Evolutionary conservation across 78 protist species (phyloP).

Genomic region (Dictyostelium citrinum): DNA sequence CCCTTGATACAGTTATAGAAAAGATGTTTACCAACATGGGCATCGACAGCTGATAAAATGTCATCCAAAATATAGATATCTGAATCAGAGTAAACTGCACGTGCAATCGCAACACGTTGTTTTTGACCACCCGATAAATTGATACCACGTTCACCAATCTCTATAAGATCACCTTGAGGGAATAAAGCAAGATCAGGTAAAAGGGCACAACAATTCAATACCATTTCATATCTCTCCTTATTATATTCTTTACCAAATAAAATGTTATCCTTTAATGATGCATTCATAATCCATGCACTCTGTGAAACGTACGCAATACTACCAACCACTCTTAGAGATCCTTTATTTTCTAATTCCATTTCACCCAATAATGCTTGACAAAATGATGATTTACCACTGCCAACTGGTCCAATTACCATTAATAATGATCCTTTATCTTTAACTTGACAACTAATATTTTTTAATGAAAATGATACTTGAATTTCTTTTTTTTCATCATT

Average conservation of each 20-base stretch:
- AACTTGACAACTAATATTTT: not conserved
- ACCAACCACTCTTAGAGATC: constrained; percentile 33
- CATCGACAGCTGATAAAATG: constrained; percentile 94
- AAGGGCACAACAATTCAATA: constrained; percentile 85
- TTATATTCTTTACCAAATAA: constrained; percentile 83
- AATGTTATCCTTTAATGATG: constrained; percentile 92
- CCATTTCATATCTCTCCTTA: constrained; percentile 33
- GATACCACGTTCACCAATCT: constrained; percentile 97
- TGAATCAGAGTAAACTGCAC: constrained; percentile 86
- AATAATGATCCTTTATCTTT: constrained; percentile 31
- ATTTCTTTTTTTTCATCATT: not conserved
- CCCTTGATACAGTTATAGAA: constrained; percentile 69
- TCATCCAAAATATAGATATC: constrained; percentile 93
- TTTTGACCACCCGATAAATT: constrained; percentile 95
- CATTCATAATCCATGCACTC: constrained; percentile 92
- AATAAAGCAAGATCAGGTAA: constrained; percentile 80
- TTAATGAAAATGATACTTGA: not conserved
- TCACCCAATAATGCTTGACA: constrained; percentile 85
- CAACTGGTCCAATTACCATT: constrained; percentile 89
- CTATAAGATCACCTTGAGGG: constrained; percentile 90
- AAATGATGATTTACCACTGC: constrained; percentile 93
- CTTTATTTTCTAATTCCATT: constrained; percentile 6
- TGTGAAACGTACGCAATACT: constrained; percentile 92
- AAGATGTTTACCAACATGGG: constrained; percentile 86
- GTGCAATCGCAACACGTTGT: constrained; percentile 92